These are phyloP conservation scores for Globisporangium okanoganense DNA, from an alignment of 352 stramenopile species.

Conservation along the genomic window DNA sequence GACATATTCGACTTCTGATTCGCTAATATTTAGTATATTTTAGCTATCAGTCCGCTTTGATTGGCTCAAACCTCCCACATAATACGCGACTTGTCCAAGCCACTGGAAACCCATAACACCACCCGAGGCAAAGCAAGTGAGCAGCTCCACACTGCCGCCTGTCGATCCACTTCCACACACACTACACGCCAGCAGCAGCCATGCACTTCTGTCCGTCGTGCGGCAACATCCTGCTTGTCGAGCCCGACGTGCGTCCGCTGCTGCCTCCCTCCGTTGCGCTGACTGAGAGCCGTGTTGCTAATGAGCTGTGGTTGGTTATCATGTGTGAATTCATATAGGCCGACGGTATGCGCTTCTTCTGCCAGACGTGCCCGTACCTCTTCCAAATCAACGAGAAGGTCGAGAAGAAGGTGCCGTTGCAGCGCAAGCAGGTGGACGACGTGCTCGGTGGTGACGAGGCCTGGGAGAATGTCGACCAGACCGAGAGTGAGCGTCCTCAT, in stretches of 20 bases:
- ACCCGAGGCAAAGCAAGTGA: background rate
- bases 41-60: no score
- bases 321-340: slow-evolving; percentile 31
- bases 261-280: no score
- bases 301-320: background rate
- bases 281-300: background rate
- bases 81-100: no score
- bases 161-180: background rate
- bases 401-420: slow-evolving; percentile 87
- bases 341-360: slow-evolving; percentile 90
- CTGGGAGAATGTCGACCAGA: slow-evolving; percentile 99
- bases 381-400: slow-evolving; percentile 88
- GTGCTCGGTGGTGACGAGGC: slow-evolving; percentile 96
- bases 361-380: slow-evolving; percentile 86
- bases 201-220: slow-evolving; percentile 92
- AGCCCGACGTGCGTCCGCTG: slow-evolving; percentile 59
- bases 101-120: background rate
- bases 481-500: slow-evolving; percentile 61
- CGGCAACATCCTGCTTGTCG: slow-evolving; percentile 88
- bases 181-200: background rate
- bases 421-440: slow-evolving; percentile 98
- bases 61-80: no score
- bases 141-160: background rate
- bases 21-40: slow-evolving; percentile 4
- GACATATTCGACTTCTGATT: no score